Evolutionary conservation across 495 filamentous ascomycete species (phyloP).

Genomic region (Cenococcum geophilum): DNA sequence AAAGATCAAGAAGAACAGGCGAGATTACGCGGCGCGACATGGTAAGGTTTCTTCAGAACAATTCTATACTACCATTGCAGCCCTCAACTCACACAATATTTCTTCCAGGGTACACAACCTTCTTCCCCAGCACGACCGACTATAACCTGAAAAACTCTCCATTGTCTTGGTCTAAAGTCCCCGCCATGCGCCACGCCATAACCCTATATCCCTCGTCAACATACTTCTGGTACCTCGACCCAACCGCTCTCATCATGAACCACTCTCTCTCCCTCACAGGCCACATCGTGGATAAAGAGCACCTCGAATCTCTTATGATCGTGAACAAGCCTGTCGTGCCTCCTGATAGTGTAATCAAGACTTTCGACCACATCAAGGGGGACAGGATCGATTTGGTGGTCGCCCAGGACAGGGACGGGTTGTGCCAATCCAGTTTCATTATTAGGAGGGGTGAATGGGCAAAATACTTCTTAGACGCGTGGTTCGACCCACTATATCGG

Average conservation of each 20-base stretch:
- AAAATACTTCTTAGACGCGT: slow-evolving; percentile 85
- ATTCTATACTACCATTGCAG: slow-evolving; percentile 2
- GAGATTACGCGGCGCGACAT: slow-evolving; percentile 80
- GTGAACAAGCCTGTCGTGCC: slow-evolving; percentile 83
- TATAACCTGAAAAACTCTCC: slow-evolving; percentile 69
- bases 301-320: slow-evolving; percentile 73
- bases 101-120: slow-evolving; percentile 71
- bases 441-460: slow-evolving; percentile 82
- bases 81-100: slow-evolving; percentile 3
- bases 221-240: slow-evolving; percentile 81
- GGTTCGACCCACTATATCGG: slow-evolving; percentile 92
- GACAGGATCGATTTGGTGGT: slow-evolving; percentile 76
- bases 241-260: slow-evolving; percentile 86
- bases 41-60: slow-evolving; percentile 52
- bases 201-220: slow-evolving; percentile 63
- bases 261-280: slow-evolving; percentile 60
- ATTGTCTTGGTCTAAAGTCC: slow-evolving; percentile 68
- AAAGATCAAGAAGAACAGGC: slow-evolving; percentile 72
- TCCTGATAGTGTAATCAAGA: slow-evolving; percentile 94
- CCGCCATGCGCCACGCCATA: slow-evolving; percentile 86
- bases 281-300: slow-evolving; percentile 59
- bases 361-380: slow-evolving; percentile 71
- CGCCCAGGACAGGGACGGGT: slow-evolving; percentile 77
- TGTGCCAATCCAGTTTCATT: slow-evolving; percentile 72
- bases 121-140: slow-evolving; percentile 67